Evolutionary conservation across 31 red algal genomes (phyloP), one percentile per base, ranked within the genome.

Genomic region (Asparagopsis taxiformis): DNA sequence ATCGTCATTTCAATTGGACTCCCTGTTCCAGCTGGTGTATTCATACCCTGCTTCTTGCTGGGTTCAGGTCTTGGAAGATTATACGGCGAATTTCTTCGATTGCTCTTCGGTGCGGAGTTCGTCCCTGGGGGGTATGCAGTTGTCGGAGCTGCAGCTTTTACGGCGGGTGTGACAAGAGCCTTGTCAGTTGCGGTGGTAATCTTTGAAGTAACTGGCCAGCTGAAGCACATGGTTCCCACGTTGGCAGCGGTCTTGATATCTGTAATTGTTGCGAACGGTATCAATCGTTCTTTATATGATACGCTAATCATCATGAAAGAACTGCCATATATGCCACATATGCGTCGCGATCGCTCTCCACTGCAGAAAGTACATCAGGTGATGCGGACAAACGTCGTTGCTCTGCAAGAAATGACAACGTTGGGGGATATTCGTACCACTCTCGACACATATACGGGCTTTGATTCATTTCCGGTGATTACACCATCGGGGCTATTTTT

Each of bases 151-250:
- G 96, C 96, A 16, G 90, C 96, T 0, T 99, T 99, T 34, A 99
- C 96, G 22, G 92, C 96, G 0, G 96, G 96, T 3, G 96, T 99
- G n/a, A 99, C 96, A 16, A 55, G 96, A 5, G 96, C 96, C 0
- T 73, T 99, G 7, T 99, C 96, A 4, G 93, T 92, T 20, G 91
- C 96, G 17, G 96, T 99, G 0, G 87, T 99, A 31, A 94, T 99
- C 19, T 99, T 99, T 82, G 96, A 99, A 50, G 96, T 99, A 22
- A 99, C 96, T 0, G 96, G 96, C 0, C 91, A 99, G 81, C 84
- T 99, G 5, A 75, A 87, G 36, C 96, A 99, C 74, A 89, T 94
- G 67, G 88, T 94, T 29, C 96, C 96, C 0, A 91, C 91, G 19
- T 61, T 99, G 9, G 75, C 93, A 17, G 90, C 96, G 1, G 96